phyloP scores from a whole-genome alignment of 176 grass and related monocot genomes.

The Areca catechu region DNA sequence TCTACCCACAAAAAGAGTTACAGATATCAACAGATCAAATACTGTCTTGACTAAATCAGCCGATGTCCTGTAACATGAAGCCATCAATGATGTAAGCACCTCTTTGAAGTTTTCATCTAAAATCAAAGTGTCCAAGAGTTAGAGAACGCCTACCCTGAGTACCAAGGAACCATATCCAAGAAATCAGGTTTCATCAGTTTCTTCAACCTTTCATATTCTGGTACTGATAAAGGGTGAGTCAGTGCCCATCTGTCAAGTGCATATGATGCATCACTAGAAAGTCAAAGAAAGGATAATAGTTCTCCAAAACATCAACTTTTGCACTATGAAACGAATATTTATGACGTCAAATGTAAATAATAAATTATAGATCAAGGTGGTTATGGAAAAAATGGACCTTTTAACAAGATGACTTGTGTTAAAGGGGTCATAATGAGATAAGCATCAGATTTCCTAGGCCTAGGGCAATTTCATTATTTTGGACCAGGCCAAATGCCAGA shows the following conservation, averaged over 20 bases:
- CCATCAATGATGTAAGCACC: slow-evolving; percentile 20
- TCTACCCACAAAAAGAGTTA: slow-evolving; percentile 93
- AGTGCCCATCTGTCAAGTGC: slow-evolving; percentile 55
- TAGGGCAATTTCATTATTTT: too few species aligned
- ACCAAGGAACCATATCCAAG: slow-evolving; percentile 98
- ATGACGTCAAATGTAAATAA: too few species aligned
- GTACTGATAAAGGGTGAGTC: slow-evolving; percentile 52
- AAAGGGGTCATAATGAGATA: too few species aligned
- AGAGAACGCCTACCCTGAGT: slow-evolving; percentile 62
- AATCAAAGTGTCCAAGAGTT: neutral
- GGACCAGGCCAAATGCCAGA: too few species aligned
- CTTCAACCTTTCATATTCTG: slow-evolving; percentile 62
- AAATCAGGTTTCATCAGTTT: slow-evolving; percentile 92
- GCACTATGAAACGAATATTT: too few species aligned
- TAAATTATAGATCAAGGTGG: too few species aligned
- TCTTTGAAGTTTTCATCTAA: slow-evolving; percentile 7
- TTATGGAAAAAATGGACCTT: too few species aligned
- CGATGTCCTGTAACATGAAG: slow-evolving; percentile 62
- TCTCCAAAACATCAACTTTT: too few species aligned
- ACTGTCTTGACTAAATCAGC: slow-evolving; percentile 98
- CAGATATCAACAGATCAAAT: slow-evolving; percentile 93
- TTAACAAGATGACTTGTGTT: too few species aligned
- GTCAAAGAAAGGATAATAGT: neutral
- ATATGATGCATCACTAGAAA: neutral
- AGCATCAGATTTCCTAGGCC: too few species aligned